Percentiles rank a stretch among this genome's conserved stretches.
Evolutionary conservation across 2,329 filamentous ascomycete genomes (phyloP).

Genomic region (Penicillium glabrum): DNA sequence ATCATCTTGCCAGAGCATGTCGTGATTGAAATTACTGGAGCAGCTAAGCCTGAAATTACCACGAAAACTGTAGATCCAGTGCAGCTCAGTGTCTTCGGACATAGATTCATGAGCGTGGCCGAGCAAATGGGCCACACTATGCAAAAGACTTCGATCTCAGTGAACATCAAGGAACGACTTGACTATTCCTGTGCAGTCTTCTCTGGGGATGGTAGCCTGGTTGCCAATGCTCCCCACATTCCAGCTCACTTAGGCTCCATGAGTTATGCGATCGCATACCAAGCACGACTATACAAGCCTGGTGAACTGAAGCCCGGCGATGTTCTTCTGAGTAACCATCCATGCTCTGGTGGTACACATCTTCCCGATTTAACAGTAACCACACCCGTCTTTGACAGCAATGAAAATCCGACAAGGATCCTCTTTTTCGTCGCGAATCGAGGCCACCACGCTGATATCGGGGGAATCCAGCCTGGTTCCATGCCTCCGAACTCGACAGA

Average conservation of each 20-base stretch:
- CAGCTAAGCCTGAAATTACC: conserved; percentile 29
- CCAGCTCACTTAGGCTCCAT: conserved; percentile 72
- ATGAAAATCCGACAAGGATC: conserved; percentile 51
- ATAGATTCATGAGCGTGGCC: conserved; percentile 80
- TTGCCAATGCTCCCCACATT: conserved; percentile 67
- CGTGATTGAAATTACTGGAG: conserved; percentile 34
- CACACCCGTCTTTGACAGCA: conserved; percentile 71
- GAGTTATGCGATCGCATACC: conserved; percentile 73
- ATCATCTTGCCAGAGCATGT: conserved; percentile 37
- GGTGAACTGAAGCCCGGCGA: conserved; percentile 72
- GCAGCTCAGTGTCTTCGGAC: conserved; percentile 73
- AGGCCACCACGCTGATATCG: conserved; percentile 68
- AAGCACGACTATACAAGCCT: conserved; percentile 62
- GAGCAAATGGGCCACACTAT: conserved; percentile 79
- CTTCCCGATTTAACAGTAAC: conserved; percentile 75
- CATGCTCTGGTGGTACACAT: conserved; percentile 77
- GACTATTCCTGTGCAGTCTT: conserved; percentile 81
- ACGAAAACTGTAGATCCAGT: conserved; percentile 67
- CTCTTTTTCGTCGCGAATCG: conserved; percentile 74
- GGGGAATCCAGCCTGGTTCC: conserved; percentile 58
- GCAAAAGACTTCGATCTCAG: conserved; percentile 72
- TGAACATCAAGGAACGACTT: conserved; percentile 77
- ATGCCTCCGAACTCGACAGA: conserved; percentile 41
- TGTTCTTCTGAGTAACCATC: conserved; percentile 66
- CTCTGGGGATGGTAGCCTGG: conserved; percentile 68